Percentiles rank a stretch among this genome's conserved stretches.
Evolutionary conservation across 192 early-diverging fungal species (phyloP).

Genomic region (Allomyces macrogynus): DNA sequence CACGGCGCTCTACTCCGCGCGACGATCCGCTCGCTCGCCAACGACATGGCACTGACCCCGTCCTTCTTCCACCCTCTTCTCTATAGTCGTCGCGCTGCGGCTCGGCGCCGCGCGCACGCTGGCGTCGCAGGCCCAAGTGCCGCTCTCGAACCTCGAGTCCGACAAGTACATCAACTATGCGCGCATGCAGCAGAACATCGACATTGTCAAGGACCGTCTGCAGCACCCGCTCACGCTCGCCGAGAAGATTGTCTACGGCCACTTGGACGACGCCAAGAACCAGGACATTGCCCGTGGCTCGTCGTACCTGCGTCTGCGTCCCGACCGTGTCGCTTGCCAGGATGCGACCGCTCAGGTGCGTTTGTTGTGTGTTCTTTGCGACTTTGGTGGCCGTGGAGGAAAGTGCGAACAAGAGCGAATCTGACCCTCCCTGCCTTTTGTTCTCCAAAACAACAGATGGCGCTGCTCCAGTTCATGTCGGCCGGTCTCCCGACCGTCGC

Average conservation of each 20-base stretch:
- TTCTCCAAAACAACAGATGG: slow-evolving; percentile 37
- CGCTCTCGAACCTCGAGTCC: slow-evolving; percentile 76
- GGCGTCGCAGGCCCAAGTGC: slow-evolving; percentile 35
- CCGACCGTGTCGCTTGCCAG: slow-evolving; percentile 97
- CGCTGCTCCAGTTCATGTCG: slow-evolving; percentile 93
- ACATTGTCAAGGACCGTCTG: slow-evolving; percentile 80
- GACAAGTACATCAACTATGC: slow-evolving; percentile 96
- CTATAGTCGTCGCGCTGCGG: no score
- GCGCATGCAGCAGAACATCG: slow-evolving; percentile 84
- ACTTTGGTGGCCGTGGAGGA: neutral
- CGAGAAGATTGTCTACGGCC: slow-evolving; percentile 96
- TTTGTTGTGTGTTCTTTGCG: neutral
- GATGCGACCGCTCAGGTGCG: slow-evolving; percentile 79
- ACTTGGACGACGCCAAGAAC: slow-evolving; percentile 83
- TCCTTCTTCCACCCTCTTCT: no score
- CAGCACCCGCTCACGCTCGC: slow-evolving; percentile 77
- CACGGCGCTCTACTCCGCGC: no score
- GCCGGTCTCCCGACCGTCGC: slow-evolving; percentile 66
- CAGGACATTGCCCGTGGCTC: slow-evolving; percentile 84
- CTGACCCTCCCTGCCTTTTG: slow-evolving; percentile 1
- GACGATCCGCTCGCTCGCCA: no score
- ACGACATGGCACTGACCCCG: no score
- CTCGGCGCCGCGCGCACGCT: neutral
- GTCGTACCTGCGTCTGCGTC: slow-evolving; percentile 86
- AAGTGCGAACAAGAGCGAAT: neutral